Evolutionary conservation across 2,329 filamentous ascomycete genomes (phyloP).

Genomic region (Aspergillus tanneri): DNA sequence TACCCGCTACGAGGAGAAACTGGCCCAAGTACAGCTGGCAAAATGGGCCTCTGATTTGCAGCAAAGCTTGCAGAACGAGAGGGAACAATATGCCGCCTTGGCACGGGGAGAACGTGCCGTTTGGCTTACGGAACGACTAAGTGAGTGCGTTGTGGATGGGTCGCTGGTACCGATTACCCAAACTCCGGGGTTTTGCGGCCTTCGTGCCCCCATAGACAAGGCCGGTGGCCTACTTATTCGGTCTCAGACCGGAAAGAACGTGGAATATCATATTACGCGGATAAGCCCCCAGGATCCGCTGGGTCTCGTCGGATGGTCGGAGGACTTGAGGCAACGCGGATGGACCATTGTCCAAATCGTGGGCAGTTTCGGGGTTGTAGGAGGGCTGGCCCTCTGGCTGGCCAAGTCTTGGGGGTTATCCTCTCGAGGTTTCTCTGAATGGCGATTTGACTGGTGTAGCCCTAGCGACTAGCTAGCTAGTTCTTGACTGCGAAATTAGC

Average conservation of each 20-base stretch:
- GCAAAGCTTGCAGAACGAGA: slow-evolving; percentile 70
- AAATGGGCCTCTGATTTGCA: slow-evolving; percentile 83
- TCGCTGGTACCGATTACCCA: slow-evolving; percentile 56
- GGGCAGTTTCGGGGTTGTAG: slow-evolving; percentile 70
- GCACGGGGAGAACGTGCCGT: slow-evolving; percentile 63
- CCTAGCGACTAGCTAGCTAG: slow-evolving; percentile 10
- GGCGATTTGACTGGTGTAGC: slow-evolving; percentile 29
- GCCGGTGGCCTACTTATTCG: slow-evolving; percentile 25
- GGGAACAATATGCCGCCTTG: slow-evolving; percentile 65
- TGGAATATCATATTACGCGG: slow-evolving; percentile 36
- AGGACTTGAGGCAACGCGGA: slow-evolving; percentile 63
- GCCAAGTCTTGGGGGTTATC: slow-evolving; percentile 44
- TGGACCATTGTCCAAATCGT: slow-evolving; percentile 71
- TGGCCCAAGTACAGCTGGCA: slow-evolving; percentile 69
- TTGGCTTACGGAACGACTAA: slow-evolving; percentile 67
- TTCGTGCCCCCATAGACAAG: slow-evolving; percentile 28
- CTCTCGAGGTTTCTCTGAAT: slow-evolving; percentile 31
- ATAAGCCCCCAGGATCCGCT: slow-evolving; percentile 70
- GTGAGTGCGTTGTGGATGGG: slow-evolving; percentile 67
- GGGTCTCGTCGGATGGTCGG: slow-evolving; percentile 69
- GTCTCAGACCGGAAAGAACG: slow-evolving; percentile 24
- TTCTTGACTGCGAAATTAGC: too few relatives aligned
- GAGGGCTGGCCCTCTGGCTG: slow-evolving; percentile 68
- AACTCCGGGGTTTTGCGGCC: slow-evolving; percentile 30
- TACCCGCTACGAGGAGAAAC: slow-evolving; percentile 59